Evolutionary conservation across 768 basidiomycete genomes (phyloP), one percentile per base, ranked within the genome.

Genomic region (Phylloporus arenicola): DNA sequence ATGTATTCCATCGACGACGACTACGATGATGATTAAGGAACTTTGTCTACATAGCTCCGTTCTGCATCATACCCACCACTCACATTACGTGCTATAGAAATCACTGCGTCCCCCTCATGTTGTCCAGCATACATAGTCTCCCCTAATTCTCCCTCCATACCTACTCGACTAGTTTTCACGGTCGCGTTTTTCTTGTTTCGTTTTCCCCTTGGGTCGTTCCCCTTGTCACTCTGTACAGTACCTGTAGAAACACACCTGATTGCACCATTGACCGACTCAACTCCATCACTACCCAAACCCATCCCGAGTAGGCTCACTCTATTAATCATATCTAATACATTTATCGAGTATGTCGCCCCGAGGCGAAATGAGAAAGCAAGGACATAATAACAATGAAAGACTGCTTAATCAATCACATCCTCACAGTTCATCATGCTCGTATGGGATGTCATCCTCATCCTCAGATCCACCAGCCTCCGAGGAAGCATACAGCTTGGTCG

Each of bases 401-500:
- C 37, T 43, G 46, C 9, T 55, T 38, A 38, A 40, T 52, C 22
- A 47, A 52, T 10, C 9, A 48, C 39, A 41, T 49, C 40, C 27
- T 59, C 54, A 82, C 62, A 82, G 68, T 67, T 82, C 81, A 53
- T 81, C 81, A 63, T 81, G 80, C 20, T 74, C 73, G 50, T 62
- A 68, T 53, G 63, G 68, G 11, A 74, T 68, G 25, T 70, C 72
- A 27, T 78, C 75, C 5, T 75, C 76, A n/a, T 75, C 75, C 12
- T 45, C 57, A 24, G 59, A 30, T 11, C 57, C 67, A 38, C 57
- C 68, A 7, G 50, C 72, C 34, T 72, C 78, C 29, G 72, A 70
- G 30, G 71, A 72, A 22, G 70, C 66, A 68, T 88, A 89, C 46
- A 91, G 71, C 72, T 92, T 92, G 63, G 81, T 80, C 46, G 92